Evolutionary conservation across 202 grass and related monocot species (phyloP), one percentile per base, ranked within the genome.

Genomic region (Brachypodium distachyon): DNA sequence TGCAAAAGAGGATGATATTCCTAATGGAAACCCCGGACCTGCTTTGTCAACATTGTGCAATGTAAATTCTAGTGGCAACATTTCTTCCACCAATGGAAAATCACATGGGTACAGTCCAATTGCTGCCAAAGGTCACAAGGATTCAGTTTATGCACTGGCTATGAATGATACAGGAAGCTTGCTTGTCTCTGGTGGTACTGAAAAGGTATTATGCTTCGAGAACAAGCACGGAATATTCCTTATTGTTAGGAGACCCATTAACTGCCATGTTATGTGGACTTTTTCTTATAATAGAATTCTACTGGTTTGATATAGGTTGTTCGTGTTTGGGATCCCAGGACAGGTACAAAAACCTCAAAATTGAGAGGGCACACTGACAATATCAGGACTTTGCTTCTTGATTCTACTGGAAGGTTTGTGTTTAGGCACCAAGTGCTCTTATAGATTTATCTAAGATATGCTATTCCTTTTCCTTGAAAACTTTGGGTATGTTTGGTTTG

Each of bases 301-400:
- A 19, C 23, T 77, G 48, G 55, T 73, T 72, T 84, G 56, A 44
- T 88, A 62, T 77, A 97, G 95, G 96, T 98, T 61, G 78, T 95
- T 47, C 89, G 91, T 64, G 85, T 98, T 61, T 98, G 91, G 87
- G 96, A 98, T 70, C 81, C 91, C 42, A 86, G 96, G 77, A 92
- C 89, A 51, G 91, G 91, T 75, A 85, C 87, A 36, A 98, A 98
- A 72, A 92, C 83, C 48, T 83, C 92, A 87, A 95, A 98, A 66
- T 83, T 98, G 78, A 91, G 91, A 92, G 91, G 95, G 44, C 95
- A 98, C 85, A 92, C 91, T 58, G 95, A 98, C 70, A 98, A 98
- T 69, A 88, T 98, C 69, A 90, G 95, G 58, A 74, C 89, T 47
- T 95, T 98, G 75, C 91, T 98, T 61, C 76, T 98, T 77, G 95